Evolutionary conservation across 495 filamentous ascomycete genomes (phyloP), one percentile per base, ranked within the genome.

Genomic region (Bryoglossum gracile): DNA sequence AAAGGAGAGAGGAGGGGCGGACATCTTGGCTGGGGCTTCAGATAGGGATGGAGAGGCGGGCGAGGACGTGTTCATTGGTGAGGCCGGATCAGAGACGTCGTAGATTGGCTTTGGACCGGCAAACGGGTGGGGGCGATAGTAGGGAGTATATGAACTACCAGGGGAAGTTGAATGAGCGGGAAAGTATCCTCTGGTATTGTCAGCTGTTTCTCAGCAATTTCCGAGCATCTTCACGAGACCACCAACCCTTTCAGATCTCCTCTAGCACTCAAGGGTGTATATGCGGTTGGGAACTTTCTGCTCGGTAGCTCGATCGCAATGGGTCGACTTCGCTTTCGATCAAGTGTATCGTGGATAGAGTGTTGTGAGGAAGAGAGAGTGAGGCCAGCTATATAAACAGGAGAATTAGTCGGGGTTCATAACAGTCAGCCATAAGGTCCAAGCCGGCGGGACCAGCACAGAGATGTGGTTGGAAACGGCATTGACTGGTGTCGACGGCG

Each of bases 221-320:
- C 24, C 22, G 10, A 21, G 1, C 5, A 30, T 14, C 18, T 21
- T 3, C n/a, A 28, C 21, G 23, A n/a, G 28, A 25, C 34, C 33
- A 65, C 69, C 35, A 67, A 76, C 72, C 74, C 72, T 43, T 57
- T 65, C 41, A 71, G 48, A 60, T 77, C 74, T 22, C 73, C 74
- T 44, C 74, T 62, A 24, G 68, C 73, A 23, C 72, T 71, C 32
- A 76, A 58, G 8, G 71, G 69, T 21, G 66, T 75, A 46, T 66
- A 66, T 16, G 54, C 51, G 60, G 56, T 30, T 3, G 38, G 22
- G 1, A 6, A 2, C 11, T 13, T 44, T 56, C 65, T 41, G 40
- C 37, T 41, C 58, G 71, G 71, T 3, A 67, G 43, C 44, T 72
- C 63, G 28, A 75, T 76, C 25, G 68, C 61, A 50, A 77, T 73